Evolutionary conservation across 805 yeast species (phyloP).

Genomic region (Candida namnaoensis): DNA sequence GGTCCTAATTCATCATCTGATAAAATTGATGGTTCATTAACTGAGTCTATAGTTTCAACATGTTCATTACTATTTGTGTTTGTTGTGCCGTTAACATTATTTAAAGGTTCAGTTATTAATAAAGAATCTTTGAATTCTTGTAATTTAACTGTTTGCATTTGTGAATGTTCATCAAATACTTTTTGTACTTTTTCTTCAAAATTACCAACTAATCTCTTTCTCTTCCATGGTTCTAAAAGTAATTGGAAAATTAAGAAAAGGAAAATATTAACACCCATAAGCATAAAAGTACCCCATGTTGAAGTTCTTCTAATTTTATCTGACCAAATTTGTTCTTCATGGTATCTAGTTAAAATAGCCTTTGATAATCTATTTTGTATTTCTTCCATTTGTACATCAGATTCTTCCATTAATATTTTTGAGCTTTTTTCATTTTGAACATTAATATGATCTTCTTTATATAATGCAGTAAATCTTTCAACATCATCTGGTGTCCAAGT

Average conservation of each 20-base stretch:
- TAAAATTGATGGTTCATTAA: too few species aligned
- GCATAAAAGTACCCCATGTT: slow-evolving; percentile 91
- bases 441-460: slow-evolving; percentile 71
- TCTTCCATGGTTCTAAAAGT: slow-evolving; percentile 90
- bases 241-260: slow-evolving; percentile 78
- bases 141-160: slow-evolving; percentile 19
- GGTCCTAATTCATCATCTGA: too few species aligned
- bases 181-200: slow-evolving; percentile 75
- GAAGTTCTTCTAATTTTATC: slow-evolving; percentile 91
- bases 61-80: too few species aligned
- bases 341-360: slow-evolving; percentile 80
- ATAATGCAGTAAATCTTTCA: slow-evolving; percentile 75
- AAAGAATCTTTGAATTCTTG: slow-evolving; percentile 10
- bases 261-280: slow-evolving; percentile 80
- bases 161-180: slow-evolving; percentile 30
- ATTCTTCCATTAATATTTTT: slow-evolving; percentile 34
- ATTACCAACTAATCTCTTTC: slow-evolving; percentile 68
- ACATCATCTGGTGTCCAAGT: slow-evolving; percentile 75
- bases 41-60: too few species aligned
- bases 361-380: slow-evolving; percentile 61
- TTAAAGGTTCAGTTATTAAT: not conserved
- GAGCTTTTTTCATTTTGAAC: slow-evolving; percentile 50
- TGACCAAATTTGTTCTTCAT: slow-evolving; percentile 97
- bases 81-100: too few species aligned
- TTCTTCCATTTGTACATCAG: slow-evolving; percentile 61